Percentiles rank a stretch among this genome's conserved stretches.
Conservation (phyloP, 257 asterid species). For the Knoxia roxburghii region DNA sequence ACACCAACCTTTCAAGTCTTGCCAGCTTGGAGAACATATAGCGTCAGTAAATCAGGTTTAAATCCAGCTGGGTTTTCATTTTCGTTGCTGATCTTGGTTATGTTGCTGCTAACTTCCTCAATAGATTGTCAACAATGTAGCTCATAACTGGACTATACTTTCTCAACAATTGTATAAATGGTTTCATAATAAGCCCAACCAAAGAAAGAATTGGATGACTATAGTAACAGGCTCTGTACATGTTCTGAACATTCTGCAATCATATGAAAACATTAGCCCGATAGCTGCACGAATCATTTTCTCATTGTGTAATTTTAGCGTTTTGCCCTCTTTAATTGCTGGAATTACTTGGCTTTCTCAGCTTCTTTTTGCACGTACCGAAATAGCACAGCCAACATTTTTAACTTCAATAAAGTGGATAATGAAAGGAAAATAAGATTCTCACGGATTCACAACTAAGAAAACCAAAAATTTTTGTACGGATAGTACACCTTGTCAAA, state of each 20-base stretch:
- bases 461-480: no score
- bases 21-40: background rate
- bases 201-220: background rate
- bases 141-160: background rate
- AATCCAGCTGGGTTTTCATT: constrained; percentile 9
- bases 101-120: background rate
- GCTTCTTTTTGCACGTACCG: background rate
- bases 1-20: constrained; percentile 2
- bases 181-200: background rate
- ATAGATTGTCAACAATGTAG: background rate
- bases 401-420: background rate
- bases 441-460: no score
- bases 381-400: background rate
- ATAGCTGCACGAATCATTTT: background rate
- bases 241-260: background rate
- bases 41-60: background rate
- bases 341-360: background rate
- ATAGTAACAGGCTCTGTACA: background rate
- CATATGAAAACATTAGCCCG: background rate
- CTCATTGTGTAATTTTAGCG: background rate
- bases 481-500: no score
- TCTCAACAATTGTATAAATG: background rate
- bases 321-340: background rate
- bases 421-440: background rate
- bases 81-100: background rate